Conservation (phyloP, 2,329 filamentous ascomycete genomes). For the Xenosphaeropsis pyriputrescens region DNA sequence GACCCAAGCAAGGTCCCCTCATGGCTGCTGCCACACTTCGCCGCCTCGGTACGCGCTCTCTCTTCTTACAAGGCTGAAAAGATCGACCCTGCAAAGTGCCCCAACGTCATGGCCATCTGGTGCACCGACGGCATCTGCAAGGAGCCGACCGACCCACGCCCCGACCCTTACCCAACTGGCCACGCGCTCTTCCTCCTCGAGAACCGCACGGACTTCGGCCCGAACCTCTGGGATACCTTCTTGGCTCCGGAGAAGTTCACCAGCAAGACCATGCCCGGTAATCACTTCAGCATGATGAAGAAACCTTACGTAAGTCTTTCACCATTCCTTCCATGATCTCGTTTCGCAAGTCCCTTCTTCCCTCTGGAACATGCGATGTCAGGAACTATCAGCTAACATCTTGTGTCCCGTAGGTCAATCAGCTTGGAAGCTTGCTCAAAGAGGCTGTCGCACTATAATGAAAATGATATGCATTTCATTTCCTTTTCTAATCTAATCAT, state of each 20-base stretch:
- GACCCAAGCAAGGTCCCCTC: constrained; percentile 46
- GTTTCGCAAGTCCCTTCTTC: not conserved
- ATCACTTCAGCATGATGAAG: constrained; percentile 69
- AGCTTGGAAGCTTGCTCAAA: constrained; percentile 1
- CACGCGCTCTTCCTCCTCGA: constrained; percentile 58
- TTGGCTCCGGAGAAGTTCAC: constrained; percentile 45
- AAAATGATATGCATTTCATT: too few relatives aligned
- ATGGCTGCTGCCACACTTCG: constrained; percentile 66
- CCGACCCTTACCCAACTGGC: constrained; percentile 41
- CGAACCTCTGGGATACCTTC: constrained; percentile 56
- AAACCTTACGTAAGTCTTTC: constrained; percentile 29
- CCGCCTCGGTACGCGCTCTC: constrained; percentile 50
- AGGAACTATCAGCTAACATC: not conserved
- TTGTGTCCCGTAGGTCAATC: constrained; percentile 3
- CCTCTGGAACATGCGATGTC: not conserved
- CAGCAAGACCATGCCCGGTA: constrained; percentile 53
- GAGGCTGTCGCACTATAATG: constrained; percentile 1
- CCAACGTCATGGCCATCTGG: constrained; percentile 53
- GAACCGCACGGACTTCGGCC: constrained; percentile 56
- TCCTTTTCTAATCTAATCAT: too few relatives aligned
- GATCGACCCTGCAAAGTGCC: constrained; percentile 41
- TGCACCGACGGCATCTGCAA: constrained; percentile 62
- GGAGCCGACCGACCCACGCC: constrained; percentile 47
- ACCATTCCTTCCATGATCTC: too few relatives aligned
- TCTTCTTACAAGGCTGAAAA: constrained; percentile 54